These are phyloP conservation scores for Triadica sebifera DNA, from an alignment of 345 rosid genomes.

Conservation along the genomic window DNA sequence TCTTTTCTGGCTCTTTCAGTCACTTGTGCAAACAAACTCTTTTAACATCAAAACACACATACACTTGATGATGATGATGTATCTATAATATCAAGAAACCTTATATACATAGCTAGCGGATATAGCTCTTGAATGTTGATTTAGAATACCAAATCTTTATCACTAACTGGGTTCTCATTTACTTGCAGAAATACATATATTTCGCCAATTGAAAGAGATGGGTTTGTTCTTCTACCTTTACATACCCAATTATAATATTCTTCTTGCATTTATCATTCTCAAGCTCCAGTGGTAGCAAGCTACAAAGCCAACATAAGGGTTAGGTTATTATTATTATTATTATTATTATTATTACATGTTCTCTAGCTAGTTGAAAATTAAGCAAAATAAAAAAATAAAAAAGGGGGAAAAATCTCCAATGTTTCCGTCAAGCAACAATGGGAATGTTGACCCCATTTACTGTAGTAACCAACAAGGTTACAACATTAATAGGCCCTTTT, in stretches of 20 bases:
- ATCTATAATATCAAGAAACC: too few relatives aligned
- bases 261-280: too few relatives aligned
- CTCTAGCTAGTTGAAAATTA: too few relatives aligned
- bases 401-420: conserved; percentile 14
- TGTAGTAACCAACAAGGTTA: conserved; percentile 35
- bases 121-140: not conserved
- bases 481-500: conserved; percentile 19
- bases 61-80: too few relatives aligned
- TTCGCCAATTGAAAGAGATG: not conserved
- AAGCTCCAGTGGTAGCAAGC: too few relatives aligned
- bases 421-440: conserved; percentile 41
- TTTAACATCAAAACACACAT: not conserved
- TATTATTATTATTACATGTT: too few relatives aligned
- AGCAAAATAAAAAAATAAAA: too few relatives aligned
- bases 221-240: not conserved
- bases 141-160: too few relatives aligned
- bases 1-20: too few relatives aligned
- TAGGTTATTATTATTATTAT: not conserved
- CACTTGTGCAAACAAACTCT: not conserved
- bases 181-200: conserved; percentile 1
- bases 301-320: too few relatives aligned
- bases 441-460: conserved; percentile 33
- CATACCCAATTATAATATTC: too few relatives aligned
- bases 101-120: too few relatives aligned
- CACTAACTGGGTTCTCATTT: conserved; percentile 11